phyloP scores from a whole-genome alignment of 225 moss, liverwort and hornwort genomes.

The Sphagnum contortum region DNA sequence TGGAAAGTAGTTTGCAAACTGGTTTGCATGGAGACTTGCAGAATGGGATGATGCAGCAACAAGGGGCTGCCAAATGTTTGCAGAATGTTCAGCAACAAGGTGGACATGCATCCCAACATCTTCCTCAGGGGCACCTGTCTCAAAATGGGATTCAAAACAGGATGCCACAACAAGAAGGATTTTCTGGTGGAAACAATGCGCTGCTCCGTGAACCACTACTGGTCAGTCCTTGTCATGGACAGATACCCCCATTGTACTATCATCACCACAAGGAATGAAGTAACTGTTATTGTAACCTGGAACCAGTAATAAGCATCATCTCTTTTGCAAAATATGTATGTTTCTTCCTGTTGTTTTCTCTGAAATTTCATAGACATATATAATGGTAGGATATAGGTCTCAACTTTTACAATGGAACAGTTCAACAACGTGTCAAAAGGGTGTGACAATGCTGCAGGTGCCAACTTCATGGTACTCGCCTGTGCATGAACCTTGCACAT shows the following conservation, averaged over 20 bases:
- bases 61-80: not conserved
- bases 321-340: too few species aligned
- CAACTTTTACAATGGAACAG: too few species aligned
- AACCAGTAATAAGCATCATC: too few species aligned
- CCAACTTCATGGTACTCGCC: conserved; percentile 37
- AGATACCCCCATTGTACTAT: not conserved
- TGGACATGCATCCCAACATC: conserved; percentile 2
- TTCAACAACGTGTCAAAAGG: too few species aligned
- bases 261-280: not conserved
- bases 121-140: too few species aligned
- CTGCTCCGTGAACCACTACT: conserved; percentile 31
- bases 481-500: conserved; percentile 18
- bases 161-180: conserved; percentile 22
- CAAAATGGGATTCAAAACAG: too few species aligned
- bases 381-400: too few species aligned
- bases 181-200: conserved; percentile 11
- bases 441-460: conserved; percentile 23
- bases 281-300: not conserved
- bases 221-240: conserved; percentile 15
- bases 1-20: too few species aligned
- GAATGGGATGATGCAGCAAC: conserved; percentile 26
- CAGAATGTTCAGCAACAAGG: conserved; percentile 15
- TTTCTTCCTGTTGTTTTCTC: too few species aligned
- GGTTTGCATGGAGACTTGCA: conserved; percentile 7
- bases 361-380: too few species aligned